Conservation (phyloP, 1,139 yeast species). For the Yamadazyma siamensis region DNA sequence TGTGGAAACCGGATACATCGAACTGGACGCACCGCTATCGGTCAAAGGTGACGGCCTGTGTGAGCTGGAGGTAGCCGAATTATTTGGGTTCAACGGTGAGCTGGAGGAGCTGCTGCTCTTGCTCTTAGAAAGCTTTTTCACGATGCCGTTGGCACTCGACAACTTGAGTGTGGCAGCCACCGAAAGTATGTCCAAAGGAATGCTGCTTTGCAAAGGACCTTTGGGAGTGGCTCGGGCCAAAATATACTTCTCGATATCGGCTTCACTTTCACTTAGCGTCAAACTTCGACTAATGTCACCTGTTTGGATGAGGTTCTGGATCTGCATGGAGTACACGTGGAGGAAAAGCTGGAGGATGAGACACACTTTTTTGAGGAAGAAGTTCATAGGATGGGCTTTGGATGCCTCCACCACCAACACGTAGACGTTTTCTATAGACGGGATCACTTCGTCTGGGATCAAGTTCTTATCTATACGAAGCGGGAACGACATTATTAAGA, state of each 20-base stretch:
- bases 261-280: background rate
- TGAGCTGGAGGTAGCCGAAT: background rate
- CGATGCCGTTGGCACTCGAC: constrained; percentile 6
- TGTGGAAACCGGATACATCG: background rate
- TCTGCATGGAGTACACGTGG: constrained; percentile 58
- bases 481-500: constrained; percentile 53
- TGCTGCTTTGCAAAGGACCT: constrained; percentile 12
- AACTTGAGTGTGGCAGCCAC: constrained; percentile 30
- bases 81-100: background rate
- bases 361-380: constrained; percentile 49
- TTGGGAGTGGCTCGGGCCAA: constrained; percentile 3
- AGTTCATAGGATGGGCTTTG: constrained; percentile 42
- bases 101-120: constrained; percentile 1
- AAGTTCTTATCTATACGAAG: constrained; percentile 45
- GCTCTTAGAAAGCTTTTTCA: constrained; percentile 6
- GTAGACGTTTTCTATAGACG: constrained; percentile 41
- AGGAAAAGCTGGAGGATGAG: constrained; percentile 55
- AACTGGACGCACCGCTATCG: too few relatives aligned
- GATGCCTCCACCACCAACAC: constrained; percentile 37
- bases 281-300: constrained; percentile 1
- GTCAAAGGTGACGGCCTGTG: background rate
- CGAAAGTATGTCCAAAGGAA: constrained; percentile 35
- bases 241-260: constrained; percentile 4
- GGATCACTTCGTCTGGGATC: constrained; percentile 49
- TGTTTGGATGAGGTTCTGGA: constrained; percentile 21